phyloP scores from a whole-genome alignment of 371 early-diverging fungal species.

The Mucor indicus region DNA sequence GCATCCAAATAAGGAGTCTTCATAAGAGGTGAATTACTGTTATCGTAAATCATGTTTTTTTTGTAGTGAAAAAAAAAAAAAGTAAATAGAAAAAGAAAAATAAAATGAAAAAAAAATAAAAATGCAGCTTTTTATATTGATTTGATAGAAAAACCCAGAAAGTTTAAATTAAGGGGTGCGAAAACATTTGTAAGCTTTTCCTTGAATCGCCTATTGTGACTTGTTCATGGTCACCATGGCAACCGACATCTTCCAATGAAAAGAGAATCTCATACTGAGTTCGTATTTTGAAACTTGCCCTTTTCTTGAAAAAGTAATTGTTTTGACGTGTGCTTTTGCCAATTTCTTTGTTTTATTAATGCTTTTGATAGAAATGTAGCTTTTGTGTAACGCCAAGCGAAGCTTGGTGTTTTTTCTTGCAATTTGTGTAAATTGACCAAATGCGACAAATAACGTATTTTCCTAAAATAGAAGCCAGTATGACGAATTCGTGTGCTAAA shows the following conservation, averaged over 20 bases:
- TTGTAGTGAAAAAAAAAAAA: not conserved
- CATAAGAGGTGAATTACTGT: slow-evolving; percentile 7
- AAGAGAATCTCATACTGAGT: too few species aligned
- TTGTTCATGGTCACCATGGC: not conserved
- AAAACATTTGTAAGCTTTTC: too few species aligned
- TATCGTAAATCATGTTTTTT: not conserved
- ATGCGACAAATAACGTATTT: too few species aligned
- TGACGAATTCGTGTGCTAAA: too few species aligned
- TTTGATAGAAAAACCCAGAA: not conserved
- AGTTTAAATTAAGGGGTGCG: not conserved
- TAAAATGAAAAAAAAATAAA: too few species aligned
- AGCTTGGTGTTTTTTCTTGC: not conserved
- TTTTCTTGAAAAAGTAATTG: not conserved
- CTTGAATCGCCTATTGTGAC: not conserved
- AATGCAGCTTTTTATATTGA: not conserved
- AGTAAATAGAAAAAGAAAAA: not conserved
- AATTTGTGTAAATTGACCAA: too few species aligned
- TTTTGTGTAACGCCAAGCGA: not conserved
- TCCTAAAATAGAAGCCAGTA: too few species aligned
- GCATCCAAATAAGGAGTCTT: slow-evolving; percentile 14
- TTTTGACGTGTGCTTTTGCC: too few species aligned
- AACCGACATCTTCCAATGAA: not conserved
- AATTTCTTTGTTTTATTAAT: too few species aligned
- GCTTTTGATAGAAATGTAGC: too few species aligned
- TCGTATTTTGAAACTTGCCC: not conserved